phyloP scores from a whole-genome alignment of 306 rosid species.

The Cicer bijugum region DNA sequence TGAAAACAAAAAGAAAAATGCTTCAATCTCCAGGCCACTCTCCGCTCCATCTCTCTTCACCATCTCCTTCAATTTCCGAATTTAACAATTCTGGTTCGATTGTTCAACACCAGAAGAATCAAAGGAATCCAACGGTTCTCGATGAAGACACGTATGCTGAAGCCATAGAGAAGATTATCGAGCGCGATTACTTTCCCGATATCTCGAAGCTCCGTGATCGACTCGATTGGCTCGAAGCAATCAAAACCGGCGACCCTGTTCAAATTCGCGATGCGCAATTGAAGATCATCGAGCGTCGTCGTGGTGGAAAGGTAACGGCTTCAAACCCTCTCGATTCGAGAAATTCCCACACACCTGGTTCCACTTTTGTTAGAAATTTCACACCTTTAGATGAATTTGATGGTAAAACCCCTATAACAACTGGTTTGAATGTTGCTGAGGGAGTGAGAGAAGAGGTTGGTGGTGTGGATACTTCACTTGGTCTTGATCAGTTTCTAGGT shows the following conservation, averaged over 20 bases:
- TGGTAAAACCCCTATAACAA: constrained; percentile 59
- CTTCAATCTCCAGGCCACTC: constrained; percentile 95
- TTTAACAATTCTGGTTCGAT: constrained; percentile 26
- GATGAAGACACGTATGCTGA: constrained; percentile 87
- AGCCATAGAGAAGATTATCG: constrained; percentile 90
- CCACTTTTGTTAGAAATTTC: constrained; percentile 72
- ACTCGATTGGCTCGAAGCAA: constrained; percentile 92
- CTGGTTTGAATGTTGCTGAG: constrained; percentile 42
- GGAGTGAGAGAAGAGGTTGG: constrained; percentile 46
- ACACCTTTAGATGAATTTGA: constrained; percentile 83
- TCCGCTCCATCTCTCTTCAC: constrained; percentile 84
- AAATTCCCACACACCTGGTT: constrained; percentile 78
- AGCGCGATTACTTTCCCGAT: constrained; percentile 97
- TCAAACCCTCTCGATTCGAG: constrained; percentile 55
- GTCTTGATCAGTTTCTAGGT: constrained; percentile 80
- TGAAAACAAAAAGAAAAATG: constrained; percentile 38
- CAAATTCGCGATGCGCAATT: constrained; percentile 89
- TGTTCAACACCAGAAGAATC: neutral
- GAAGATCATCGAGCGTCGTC: constrained; percentile 89
- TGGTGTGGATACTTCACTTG: constrained; percentile 54
- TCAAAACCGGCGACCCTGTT: constrained; percentile 77
- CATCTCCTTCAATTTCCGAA: constrained; percentile 59
- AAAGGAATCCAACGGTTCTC: constrained; percentile 57
- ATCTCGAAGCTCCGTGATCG: constrained; percentile 95
- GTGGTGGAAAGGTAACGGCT: constrained; percentile 53